Evolutionary conservation across 345 rosid genomes (phyloP), one percentile per base, ranked within the genome.

Genomic region (Erodium maritimum): DNA sequence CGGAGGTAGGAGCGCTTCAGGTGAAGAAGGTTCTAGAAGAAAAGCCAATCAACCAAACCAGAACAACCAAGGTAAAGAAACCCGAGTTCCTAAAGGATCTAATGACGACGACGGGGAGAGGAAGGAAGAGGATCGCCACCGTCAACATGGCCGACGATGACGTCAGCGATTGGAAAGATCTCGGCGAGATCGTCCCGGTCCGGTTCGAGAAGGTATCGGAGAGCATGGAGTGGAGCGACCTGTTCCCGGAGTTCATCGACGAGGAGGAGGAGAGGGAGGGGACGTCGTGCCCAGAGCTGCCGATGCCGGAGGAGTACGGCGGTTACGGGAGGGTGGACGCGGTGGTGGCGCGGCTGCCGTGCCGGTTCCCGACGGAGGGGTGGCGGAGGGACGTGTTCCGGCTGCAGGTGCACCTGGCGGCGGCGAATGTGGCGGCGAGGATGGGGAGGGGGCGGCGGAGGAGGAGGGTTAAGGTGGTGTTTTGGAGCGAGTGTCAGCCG

Each of bases 231-330:
- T 91, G 96, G 96, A 71, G 75, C 56, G 81, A 86, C 63, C 63
- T 91, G 61, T 91, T 91, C 65, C 99, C 96, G 0, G 96, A 91
- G 65, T 91, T 95, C 96, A 91, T 91, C 33, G 95, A 91, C 13
- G 96, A 91, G 77, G 96, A 91, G 60, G 99, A 91, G 73, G 89
- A 86, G 13, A 71, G 63, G 0, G 86, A 85, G 2, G 83, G 73
- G 17, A 77, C 88, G 0, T 37, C 75, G 13, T 91, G 96, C 60
- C 96, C 96, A 0, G 94, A 89, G 67, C 75, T 91, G 54, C 94
- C 99, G 5, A 91, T 86, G 94, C 95, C 96, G 0, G 79, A 82
- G 63, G 77, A 75, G 24, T 65, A n/a, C n/a, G 65, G 57, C n/a
- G 64, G 19, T 8, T 69, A 77, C 20, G 81, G 68, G 21, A 69